Evolutionary conservation across 108 stramenopile genomes (phyloP).

Genomic region (Cyclotella baltica): DNA sequence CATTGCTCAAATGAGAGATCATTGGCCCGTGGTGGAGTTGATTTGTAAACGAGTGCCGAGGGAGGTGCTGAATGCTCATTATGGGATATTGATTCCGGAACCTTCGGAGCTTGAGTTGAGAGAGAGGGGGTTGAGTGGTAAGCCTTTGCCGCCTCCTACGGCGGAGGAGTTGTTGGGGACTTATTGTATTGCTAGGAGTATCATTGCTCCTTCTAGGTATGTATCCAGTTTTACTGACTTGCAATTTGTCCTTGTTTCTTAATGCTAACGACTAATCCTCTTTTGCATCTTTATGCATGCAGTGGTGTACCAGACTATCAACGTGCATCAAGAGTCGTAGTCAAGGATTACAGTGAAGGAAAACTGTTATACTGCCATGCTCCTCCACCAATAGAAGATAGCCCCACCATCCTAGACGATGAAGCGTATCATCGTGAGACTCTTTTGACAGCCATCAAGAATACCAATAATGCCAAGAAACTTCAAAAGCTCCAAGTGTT

Average conservation of each 20-base stretch:
- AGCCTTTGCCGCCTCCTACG: constrained; percentile 74
- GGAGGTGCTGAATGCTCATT: constrained; percentile 90
- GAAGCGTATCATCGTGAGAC: constrained; percentile 73
- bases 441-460: constrained; percentile 63
- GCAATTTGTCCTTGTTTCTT: neutral
- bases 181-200: constrained; percentile 92
- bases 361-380: constrained; percentile 93
- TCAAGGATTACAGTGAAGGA: constrained; percentile 96
- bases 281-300: neutral
- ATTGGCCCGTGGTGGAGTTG: constrained; percentile 88
- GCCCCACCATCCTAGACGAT: constrained; percentile 21
- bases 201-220: constrained; percentile 84
- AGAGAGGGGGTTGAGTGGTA: constrained; percentile 48
- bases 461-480: constrained; percentile 67
- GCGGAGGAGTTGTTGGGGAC: constrained; percentile 88
- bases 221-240: neutral
- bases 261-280: neutral
- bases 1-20: constrained; percentile 97
- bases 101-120: constrained; percentile 69
- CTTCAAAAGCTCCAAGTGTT: constrained; percentile 50
- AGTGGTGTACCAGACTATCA: constrained; percentile 92
- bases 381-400: constrained; percentile 72
- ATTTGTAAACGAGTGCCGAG: constrained; percentile 92
- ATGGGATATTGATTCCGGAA: constrained; percentile 87
- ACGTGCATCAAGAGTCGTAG: constrained; percentile 90